Evolutionary conservation across 768 basidiomycete genomes (phyloP), one percentile per base, ranked within the genome.

Genomic region (Mycena polygramma): DNA sequence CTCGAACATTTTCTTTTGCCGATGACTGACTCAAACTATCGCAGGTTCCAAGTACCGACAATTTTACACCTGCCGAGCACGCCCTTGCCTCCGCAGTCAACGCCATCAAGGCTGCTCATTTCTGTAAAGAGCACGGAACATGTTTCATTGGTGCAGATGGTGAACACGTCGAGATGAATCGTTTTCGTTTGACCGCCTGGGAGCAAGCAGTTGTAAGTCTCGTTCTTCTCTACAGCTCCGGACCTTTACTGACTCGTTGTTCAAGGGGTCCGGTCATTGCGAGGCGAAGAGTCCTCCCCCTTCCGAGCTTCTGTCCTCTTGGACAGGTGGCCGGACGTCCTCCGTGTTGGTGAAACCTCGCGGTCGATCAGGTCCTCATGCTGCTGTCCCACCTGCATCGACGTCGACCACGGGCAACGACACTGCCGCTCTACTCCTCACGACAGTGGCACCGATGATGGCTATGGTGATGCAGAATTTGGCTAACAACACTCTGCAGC

Each of bases 381-480:
- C 62, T 1, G 52, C 51, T 36, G 48, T 37, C 43, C 55, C 22
- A 20, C 55, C 19, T 4, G 37, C 55, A 22, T 22, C 57, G 7
- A 39, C 64, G 1, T 48, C 54, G 9, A 37, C 55, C 3, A n/a
- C n/a, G n/a, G n/a, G n/a, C n/a, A n/a, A n/a, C n/a, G 54, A 49
- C 2, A n/a, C 26, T 7, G 30, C 61, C 37, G 41, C 41, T 36
- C 52, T 63, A 2, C 57, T 66, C 39, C n/a, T 57, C 30, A 58
- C 55, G 11, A 26, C 55, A 7, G 57, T 66, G 64, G 55, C 52
- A 9, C 55, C 64, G 1, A 45, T 66, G 20, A 49, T 58, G 36
- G 64, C 64, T 1, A 66, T 66, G 64, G 57, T 66, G 64, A 55
- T 55, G 6, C 54, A 66, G 55, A 63, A 54, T 20, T 48, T 66